Evolutionary conservation across 2,329 filamentous ascomycete species (phyloP), one percentile per base, ranked within the genome.

Genomic region (Botrytis hyacinthi): DNA sequence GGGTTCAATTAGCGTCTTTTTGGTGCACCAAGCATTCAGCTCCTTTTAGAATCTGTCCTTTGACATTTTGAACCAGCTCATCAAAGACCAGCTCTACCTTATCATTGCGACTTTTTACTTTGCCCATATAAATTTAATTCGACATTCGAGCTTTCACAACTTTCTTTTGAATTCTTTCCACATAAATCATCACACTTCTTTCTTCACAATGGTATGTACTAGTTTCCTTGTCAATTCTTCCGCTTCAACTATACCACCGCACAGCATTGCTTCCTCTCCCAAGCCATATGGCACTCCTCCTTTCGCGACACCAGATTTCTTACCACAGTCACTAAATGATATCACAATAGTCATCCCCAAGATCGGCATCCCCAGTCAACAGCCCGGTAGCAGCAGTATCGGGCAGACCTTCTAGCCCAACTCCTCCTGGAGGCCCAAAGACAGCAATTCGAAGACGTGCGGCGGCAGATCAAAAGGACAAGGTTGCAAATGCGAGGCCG

Each of bases 401-500:
- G 75, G 86, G 87, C 78, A 93, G 95, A 77, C 91, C 93, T 73
- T 92, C 93, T 44, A 97, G 95, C 68, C 95, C 95, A 75, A 91
- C 93, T 80, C 92, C 94, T 76, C 96, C 96, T 40, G 96, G 96
- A 78, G 96, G 96, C 79, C 94, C 96, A 81, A 94, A 96, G 83
- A 97, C 95, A 78, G 95, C 94, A 76, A 97, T 99, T 85, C 91
- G 96, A 84, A 92, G 96, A 83, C 94, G 96, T 83, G 95, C 96
- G 61, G 96, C 96, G 44, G 95, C 95, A 80, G 96, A 98, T 83
- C 93, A 97, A 86, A 97, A 97, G 85, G 96, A 98, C 85, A 96
- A 97, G 85, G 90, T 95, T 80, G 95, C 95, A 81, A 99, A 97
- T 92, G 92, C 90, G 78, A 89, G 96, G 79, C 96, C 96, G 69